Conservation (phyloP, 1,139 yeast genomes). For the Petasospora rhodanensis region DNA sequence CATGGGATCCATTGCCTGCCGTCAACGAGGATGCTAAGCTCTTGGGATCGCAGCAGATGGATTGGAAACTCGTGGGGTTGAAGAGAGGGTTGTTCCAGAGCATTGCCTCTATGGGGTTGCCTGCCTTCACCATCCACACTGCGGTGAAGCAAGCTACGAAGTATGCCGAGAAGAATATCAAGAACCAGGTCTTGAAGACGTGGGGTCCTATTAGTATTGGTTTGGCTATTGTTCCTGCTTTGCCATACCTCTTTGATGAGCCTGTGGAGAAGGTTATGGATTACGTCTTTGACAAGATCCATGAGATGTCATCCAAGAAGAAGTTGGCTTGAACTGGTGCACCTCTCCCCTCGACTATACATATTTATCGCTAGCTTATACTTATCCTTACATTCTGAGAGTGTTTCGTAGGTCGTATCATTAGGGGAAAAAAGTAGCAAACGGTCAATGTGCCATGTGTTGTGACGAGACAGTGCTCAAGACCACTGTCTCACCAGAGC, state of each 20-base stretch:
- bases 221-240: conserved; percentile 68
- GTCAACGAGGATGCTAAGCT: conserved; percentile 37
- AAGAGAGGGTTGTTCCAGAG: conserved; percentile 78
- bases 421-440: too few species aligned
- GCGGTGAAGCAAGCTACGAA: conserved; percentile 68
- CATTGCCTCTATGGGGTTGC: conserved; percentile 81
- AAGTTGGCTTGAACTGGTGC: conserved; percentile 16
- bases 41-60: conserved; percentile 15
- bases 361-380: too few species aligned
- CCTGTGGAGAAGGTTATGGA: conserved; percentile 75
- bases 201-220: conserved; percentile 81
- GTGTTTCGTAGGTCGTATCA: too few species aligned
- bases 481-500: conserved; percentile 52
- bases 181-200: conserved; percentile 45
- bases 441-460: too few species aligned
- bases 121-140: conserved; percentile 81
- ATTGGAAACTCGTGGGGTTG: conserved; percentile 57
- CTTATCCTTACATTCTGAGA: too few species aligned
- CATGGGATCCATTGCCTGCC: conserved; percentile 57
- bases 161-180: conserved; percentile 43
- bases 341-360: too few species aligned
- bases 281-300: conserved; percentile 56
- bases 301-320: conserved; percentile 28
- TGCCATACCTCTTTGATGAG: conserved; percentile 78
- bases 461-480: conserved; percentile 16